Percentiles rank a stretch among this genome's conserved stretches.
phyloP scores from a whole-genome alignment of 768 basidiomycete species.

The Mycena chlorophos region DNA sequence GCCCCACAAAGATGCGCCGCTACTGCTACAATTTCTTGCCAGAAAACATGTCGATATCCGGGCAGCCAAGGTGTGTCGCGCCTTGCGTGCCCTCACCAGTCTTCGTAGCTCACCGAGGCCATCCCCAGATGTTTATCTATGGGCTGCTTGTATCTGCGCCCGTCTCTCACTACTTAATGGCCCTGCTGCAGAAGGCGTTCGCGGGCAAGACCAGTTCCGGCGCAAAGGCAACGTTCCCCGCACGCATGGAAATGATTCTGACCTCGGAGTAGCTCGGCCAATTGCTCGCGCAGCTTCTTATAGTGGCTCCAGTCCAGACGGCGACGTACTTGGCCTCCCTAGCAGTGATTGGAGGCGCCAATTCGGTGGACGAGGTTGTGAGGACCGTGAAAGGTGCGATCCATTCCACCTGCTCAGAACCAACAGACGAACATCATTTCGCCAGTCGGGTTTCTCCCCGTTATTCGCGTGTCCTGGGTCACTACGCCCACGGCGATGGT shows the following conservation, averaged over 20 bases:
- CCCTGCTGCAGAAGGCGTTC: slow-evolving; percentile 72
- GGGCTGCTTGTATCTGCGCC: slow-evolving; percentile 86
- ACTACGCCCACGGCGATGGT: slow-evolving; percentile 59
- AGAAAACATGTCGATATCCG: slow-evolving; percentile 61
- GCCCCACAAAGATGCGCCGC: slow-evolving; percentile 54
- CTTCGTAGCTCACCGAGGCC: too few relatives aligned
- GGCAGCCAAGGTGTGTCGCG: too few relatives aligned
- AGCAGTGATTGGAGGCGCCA: slow-evolving; percentile 83
- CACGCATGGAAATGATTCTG: neutral
- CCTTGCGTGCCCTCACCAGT: too few relatives aligned
- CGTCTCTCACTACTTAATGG: slow-evolving; percentile 71
- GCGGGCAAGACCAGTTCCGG: slow-evolving; percentile 63
- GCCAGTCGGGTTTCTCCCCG: slow-evolving; percentile 64
- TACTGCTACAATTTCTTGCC: slow-evolving; percentile 52
- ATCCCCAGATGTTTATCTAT: slow-evolving; percentile 81
- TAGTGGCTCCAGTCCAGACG: slow-evolving; percentile 76
- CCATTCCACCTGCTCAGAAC: slow-evolving; percentile 70
- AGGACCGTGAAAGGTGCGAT: slow-evolving; percentile 75
- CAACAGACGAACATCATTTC: slow-evolving; percentile 20
- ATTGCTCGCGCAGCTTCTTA: slow-evolving; percentile 72
- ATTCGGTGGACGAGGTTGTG: slow-evolving; percentile 59
- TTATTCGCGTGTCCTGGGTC: slow-evolving; percentile 58
- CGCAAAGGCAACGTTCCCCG: neutral
- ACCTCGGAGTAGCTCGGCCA: slow-evolving; percentile 64
- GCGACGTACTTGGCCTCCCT: slow-evolving; percentile 74